Evolutionary conservation across 306 rosid genomes (phyloP).

Genomic region (Trifolium subterraneum): DNA sequence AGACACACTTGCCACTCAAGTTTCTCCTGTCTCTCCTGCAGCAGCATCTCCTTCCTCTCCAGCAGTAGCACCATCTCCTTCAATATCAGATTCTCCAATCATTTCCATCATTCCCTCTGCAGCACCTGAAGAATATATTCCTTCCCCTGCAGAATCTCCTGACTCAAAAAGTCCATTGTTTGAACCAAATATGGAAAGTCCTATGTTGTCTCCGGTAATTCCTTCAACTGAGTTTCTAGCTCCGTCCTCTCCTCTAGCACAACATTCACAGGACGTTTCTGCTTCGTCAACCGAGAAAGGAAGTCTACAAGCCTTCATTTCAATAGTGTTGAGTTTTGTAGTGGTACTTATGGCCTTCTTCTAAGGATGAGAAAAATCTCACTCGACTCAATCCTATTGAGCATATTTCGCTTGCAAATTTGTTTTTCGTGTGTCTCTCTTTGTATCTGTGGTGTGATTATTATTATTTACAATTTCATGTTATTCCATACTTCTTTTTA

Average conservation of each 20-base stretch:
- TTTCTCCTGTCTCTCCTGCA: conserved; percentile 44
- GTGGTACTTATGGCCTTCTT: conserved; percentile 51
- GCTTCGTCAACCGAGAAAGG: conserved; percentile 48
- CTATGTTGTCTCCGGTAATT: conserved; percentile 47
- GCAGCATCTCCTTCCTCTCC: conserved; percentile 45
- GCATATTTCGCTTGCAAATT: conserved; percentile 36
- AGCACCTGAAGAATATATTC: conserved; percentile 18
- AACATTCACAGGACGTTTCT: conserved; percentile 48
- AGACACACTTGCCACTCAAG: conserved; percentile 62
- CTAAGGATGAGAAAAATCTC: conserved; percentile 37
- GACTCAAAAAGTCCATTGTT: conserved; percentile 43
- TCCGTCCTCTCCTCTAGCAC: conserved; percentile 43
- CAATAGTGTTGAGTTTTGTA: conserved; percentile 44
- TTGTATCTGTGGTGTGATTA: conserved; percentile 41
- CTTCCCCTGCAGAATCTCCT: conserved; percentile 49
- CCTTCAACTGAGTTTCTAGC: conserved; percentile 58
- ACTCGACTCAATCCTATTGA: conserved; percentile 21
- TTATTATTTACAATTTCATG: conserved; percentile 34
- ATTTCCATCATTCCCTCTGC: conserved; percentile 48
- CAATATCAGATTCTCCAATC: conserved; percentile 37
- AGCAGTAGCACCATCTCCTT: conserved; percentile 43
- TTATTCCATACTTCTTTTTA: not conserved
- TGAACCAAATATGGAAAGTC: conserved; percentile 37
- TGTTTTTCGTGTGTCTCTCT: conserved; percentile 36
- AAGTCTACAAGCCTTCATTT: conserved; percentile 41